These are phyloP conservation scores for Coemansia umbellata DNA, from an alignment of 192 early-diverging fungal genomes.

Conservation along the genomic window DNA sequence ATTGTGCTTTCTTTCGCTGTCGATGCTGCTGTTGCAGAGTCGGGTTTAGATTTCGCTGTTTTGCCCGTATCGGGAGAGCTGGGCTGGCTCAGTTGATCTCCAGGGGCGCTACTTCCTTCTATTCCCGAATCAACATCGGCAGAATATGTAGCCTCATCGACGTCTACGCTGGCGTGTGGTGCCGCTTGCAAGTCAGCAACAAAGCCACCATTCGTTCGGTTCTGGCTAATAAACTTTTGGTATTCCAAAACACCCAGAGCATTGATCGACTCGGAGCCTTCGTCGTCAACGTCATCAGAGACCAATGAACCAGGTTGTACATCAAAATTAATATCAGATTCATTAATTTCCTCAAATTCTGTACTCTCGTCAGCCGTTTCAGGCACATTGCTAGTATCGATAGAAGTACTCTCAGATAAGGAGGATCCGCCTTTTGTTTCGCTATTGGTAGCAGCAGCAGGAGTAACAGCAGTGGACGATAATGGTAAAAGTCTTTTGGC, in stretches of 20 bases:
- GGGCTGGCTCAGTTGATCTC: background rate
- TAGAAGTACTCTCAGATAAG: background rate
- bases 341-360: conserved; percentile 20
- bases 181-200: no score
- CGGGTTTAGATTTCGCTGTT: no score
- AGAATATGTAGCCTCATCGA: background rate
- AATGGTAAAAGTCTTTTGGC: background rate
- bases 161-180: no score
- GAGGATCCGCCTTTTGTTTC: background rate
- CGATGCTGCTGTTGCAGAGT: background rate
- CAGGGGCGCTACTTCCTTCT: background rate
- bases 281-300: conserved; percentile 27
- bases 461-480: background rate
- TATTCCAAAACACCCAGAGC: conserved; percentile 38
- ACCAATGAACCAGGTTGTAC: background rate
- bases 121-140: background rate
- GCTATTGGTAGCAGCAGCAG: background rate
- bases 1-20: conserved; percentile 23
- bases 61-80: no score
- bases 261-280: conserved; percentile 4
- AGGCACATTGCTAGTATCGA: background rate
- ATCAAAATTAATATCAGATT: conserved; percentile 15
- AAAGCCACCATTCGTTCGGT: conserved; percentile 2
- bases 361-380: background rate
- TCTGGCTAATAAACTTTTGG: conserved; percentile 38